These are phyloP conservation scores for Skeletonema menzelii DNA, from an alignment of 108 stramenopile species.

Conservation along the genomic window DNA sequence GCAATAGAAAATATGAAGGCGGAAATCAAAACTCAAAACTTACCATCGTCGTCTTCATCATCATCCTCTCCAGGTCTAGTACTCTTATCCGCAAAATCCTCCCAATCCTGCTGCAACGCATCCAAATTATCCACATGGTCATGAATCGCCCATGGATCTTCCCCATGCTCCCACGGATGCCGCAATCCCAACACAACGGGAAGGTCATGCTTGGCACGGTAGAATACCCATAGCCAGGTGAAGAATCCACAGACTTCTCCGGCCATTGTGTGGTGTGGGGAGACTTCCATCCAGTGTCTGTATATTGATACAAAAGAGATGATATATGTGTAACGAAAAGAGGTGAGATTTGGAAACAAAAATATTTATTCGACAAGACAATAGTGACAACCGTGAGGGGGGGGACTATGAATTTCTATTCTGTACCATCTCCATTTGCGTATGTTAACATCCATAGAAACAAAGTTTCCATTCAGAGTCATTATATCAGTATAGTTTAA, in stretches of 20 bases:
- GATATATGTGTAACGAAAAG: not conserved
- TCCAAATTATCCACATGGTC: slow-evolving; percentile 52
- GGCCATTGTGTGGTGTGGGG: slow-evolving; percentile 24
- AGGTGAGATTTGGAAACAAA: not conserved
- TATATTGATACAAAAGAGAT: not conserved
- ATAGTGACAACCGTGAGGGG: not conserved
- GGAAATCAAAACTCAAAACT: slow-evolving; percentile 1
- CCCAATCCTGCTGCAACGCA: slow-evolving; percentile 56
- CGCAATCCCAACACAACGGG: slow-evolving; percentile 73
- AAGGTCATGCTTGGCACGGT: slow-evolving; percentile 70
- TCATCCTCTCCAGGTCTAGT: slow-evolving; percentile 68
- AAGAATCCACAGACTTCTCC: slow-evolving; percentile 78
- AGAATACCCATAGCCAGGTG: slow-evolving; percentile 86
- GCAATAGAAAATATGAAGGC: not conserved
- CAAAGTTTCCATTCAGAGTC: not conserved
- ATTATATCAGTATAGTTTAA: slow-evolving; percentile 4
- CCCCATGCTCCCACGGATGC: slow-evolving; percentile 86
- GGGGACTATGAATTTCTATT: not conserved
- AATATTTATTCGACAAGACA: not conserved
- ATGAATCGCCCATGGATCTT: slow-evolving; percentile 40
- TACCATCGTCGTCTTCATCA: slow-evolving; percentile 63
- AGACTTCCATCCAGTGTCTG: slow-evolving; percentile 53
- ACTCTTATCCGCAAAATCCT: slow-evolving; percentile 49
- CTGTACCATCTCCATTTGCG: not conserved
- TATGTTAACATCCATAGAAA: slow-evolving; percentile 2